Evolutionary conservation across 495 filamentous ascomycete species (phyloP).

Genomic region (Xanthoparmelia taractica): DNA sequence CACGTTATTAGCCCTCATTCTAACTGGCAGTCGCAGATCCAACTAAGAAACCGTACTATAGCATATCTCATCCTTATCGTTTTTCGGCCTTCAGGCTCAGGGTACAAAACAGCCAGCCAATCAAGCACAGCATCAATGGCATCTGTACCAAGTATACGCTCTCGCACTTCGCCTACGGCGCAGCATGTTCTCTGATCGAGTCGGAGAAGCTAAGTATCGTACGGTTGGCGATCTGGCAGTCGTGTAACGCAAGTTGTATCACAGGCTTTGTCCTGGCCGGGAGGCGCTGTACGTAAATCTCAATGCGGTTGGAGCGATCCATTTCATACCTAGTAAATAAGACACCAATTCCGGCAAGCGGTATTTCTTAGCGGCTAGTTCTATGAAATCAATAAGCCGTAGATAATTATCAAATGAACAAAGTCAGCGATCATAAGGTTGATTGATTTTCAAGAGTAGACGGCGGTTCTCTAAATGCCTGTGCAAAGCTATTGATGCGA

Average conservation of each 20-base stretch:
- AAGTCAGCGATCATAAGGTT: no score
- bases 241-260: neutral
- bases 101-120: neutral
- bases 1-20: neutral
- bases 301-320: neutral
- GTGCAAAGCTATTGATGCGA: no score
- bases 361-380: neutral
- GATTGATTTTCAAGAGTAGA: no score
- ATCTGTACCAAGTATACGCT: neutral
- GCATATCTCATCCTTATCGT: neutral
- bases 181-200: neutral
- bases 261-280: neutral
- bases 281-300: neutral
- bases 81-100: neutral
- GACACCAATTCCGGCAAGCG: neutral
- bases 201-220: neutral
- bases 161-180: neutral
- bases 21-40: neutral
- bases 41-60: neutral
- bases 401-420: no score
- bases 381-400: no score
- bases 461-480: no score
- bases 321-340: neutral
- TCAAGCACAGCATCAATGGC: neutral
- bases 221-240: neutral